A percentile compares a stretch with the other conserved stretches of the same genome.
Conservation (phyloP, 805 yeast genomes). For the Phaffomyces antillensis region DNA sequence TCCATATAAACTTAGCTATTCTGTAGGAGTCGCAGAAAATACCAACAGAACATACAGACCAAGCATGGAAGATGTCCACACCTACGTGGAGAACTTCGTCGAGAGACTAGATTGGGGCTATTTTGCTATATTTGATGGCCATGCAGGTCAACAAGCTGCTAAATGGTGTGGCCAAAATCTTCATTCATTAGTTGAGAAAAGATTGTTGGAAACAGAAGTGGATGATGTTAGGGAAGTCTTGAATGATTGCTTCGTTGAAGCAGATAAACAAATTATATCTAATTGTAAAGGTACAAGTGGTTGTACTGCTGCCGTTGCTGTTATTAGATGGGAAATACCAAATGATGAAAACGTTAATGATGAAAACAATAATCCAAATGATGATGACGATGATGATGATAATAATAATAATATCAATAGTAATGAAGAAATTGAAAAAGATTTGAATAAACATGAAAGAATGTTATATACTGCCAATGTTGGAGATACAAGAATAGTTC, state of each 20-base stretch:
- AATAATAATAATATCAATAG: no score
- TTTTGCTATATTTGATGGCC: conserved; percentile 95
- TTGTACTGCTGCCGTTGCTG: conserved; percentile 92
- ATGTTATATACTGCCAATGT: conserved; percentile 91
- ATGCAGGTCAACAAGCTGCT: conserved; percentile 90
- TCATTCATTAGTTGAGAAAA: conserved; percentile 60
- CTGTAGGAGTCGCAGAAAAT: conserved; percentile 90
- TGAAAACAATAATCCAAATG: neutral
- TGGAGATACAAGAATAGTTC: conserved; percentile 84
- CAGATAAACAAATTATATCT: conserved; percentile 61
- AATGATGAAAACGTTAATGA: conserved; percentile 7
- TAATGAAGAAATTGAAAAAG: neutral
- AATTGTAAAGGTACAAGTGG: conserved; percentile 73
- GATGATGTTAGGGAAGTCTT: conserved; percentile 59
- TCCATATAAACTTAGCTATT: conserved; percentile 50
- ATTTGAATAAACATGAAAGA: conserved; percentile 42
- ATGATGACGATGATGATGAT: neutral
- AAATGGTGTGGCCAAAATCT: conserved; percentile 89
- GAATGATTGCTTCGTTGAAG: conserved; percentile 61
- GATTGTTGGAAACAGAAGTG: conserved; percentile 40
- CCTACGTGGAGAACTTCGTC: conserved; percentile 88
- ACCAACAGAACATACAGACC: conserved; percentile 73
- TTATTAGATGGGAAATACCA: conserved; percentile 73
- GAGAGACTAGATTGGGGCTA: conserved; percentile 89
- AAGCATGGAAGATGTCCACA: conserved; percentile 95